Conservation (phyloP, 2,329 filamentous ascomycete species). For the Talaromyces amestolkiae region DNA sequence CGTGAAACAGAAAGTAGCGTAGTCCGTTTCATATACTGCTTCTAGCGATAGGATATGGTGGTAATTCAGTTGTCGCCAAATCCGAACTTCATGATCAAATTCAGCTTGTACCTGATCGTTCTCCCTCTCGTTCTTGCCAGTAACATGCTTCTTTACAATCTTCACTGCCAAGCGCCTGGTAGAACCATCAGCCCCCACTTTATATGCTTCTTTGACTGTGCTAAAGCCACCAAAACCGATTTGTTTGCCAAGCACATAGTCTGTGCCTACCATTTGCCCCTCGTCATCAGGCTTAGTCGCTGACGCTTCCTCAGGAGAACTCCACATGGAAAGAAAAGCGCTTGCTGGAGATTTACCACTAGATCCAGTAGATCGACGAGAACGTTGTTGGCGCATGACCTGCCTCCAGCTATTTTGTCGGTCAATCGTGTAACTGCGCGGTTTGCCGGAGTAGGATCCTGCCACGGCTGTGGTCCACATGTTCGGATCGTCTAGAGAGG, state of each 20-base stretch:
- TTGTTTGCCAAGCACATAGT: constrained; percentile 66
- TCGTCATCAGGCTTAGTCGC: constrained; percentile 60
- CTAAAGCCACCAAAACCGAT: constrained; percentile 67
- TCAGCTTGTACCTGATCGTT: constrained; percentile 66
- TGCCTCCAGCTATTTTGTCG: constrained; percentile 36
- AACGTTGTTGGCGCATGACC: constrained; percentile 33
- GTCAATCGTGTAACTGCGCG: constrained; percentile 35
- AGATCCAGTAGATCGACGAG: constrained; percentile 50
- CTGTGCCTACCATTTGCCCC: constrained; percentile 64
- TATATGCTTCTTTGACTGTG: constrained; percentile 64
- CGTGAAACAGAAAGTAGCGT: constrained; percentile 68
- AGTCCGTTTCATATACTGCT: constrained; percentile 64
- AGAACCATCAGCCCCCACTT: constrained; percentile 55
- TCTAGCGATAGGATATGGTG: constrained; percentile 61
- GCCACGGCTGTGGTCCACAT: constrained; percentile 37
- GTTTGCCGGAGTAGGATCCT: constrained; percentile 37
- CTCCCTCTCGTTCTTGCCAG: constrained; percentile 56
- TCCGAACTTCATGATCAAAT: constrained; percentile 66
- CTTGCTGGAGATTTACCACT: constrained; percentile 58
- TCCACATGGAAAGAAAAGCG: constrained; percentile 57
- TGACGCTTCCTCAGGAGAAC: constrained; percentile 29
- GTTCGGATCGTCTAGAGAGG: constrained; percentile 41
- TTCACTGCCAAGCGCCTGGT: constrained; percentile 61
- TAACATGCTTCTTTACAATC: constrained; percentile 61
- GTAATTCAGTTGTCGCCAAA: constrained; percentile 65